Evolutionary conservation across 2,329 filamentous ascomycete species (phyloP).

Genomic region (Chrysoporthe deuterocubensis): DNA sequence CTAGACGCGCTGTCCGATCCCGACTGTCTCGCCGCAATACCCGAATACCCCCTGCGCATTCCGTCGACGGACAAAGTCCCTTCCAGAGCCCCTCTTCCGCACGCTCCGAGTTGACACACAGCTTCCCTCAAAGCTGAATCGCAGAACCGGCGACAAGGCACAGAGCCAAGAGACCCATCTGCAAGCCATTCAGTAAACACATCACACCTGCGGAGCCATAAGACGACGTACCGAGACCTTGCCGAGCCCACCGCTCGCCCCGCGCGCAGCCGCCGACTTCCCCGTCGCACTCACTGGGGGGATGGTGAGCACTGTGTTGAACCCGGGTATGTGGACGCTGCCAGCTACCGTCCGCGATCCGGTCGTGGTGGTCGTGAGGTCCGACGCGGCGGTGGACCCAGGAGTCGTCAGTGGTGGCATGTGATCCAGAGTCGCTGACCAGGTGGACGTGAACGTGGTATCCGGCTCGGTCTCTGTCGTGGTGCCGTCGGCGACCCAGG

Average conservation of each 20-base stretch:
- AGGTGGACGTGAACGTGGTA: not conserved
- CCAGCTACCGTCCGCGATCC: not conserved
- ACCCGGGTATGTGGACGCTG: not conserved
- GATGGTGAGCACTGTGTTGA: not conserved
- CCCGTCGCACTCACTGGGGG: not conserved
- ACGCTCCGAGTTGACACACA: not conserved
- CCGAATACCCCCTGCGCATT: not conserved
- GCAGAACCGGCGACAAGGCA: conserved; percentile 14
- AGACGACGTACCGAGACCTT: conserved; percentile 20
- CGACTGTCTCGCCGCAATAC: no score
- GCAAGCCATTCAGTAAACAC: conserved; percentile 7
- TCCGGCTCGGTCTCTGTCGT: not conserved
- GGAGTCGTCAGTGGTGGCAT: not conserved
- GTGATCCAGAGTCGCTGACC: not conserved
- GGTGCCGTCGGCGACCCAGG: not conserved
- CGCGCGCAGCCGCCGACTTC: not conserved
- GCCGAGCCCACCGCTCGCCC: not conserved
- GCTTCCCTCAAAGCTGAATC: conserved; percentile 10
- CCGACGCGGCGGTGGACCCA: not conserved
- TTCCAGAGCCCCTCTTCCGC: not conserved
- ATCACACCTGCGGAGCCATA: not conserved
- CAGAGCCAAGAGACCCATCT: conserved; percentile 21
- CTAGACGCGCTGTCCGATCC: not conserved
- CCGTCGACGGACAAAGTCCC: not conserved
- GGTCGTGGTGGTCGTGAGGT: not conserved